A percentile compares a stretch with the other conserved stretches of the same genome.
Conservation (phyloP, 352 stramenopile genomes). For the Phytopythium vexans region DNA sequence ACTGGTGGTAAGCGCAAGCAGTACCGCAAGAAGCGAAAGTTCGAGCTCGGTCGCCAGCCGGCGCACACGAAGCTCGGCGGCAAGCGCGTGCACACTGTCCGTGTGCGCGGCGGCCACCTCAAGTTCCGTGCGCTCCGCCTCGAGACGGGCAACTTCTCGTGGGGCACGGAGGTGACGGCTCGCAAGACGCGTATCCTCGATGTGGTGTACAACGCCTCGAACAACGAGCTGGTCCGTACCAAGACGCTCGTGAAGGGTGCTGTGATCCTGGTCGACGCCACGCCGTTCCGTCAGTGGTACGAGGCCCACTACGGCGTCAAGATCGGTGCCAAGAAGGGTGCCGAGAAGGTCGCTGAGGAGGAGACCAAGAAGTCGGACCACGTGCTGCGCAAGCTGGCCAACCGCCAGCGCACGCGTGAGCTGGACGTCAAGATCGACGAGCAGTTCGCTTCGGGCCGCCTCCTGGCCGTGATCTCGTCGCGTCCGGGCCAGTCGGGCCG, state of each 20-base stretch:
- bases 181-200: conserved; percentile 99
- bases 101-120: conserved; percentile 95
- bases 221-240: conserved; percentile 99
- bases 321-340: conserved; percentile 86
- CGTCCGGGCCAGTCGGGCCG: conserved; percentile 98
- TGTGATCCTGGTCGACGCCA: conserved; percentile 98
- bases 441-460: conserved; percentile 95
- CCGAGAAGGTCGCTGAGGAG: conserved; percentile 79
- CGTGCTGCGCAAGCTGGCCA: conserved; percentile 92
- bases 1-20: conserved; percentile 98
- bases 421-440: conserved; percentile 95
- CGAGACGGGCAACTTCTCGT: conserved; percentile 99
- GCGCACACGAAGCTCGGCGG: conserved; percentile 98
- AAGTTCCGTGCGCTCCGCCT: conserved; percentile 99
- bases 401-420: conserved; percentile 90
- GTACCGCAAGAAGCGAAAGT: conserved; percentile 99
- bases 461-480: conserved; percentile 97
- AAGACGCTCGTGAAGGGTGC: conserved; percentile 99
- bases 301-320: conserved; percentile 98
- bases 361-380: conserved; percentile 92
- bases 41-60: conserved; percentile 97
- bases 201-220: conserved; percentile 99
- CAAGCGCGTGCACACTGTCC: conserved; percentile 96
- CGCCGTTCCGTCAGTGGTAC: conserved; percentile 99
- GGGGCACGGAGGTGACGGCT: conserved; percentile 96